Evolutionary conservation across 1,284 basidiomycete species (phyloP).

Genomic region (Stygiomarasmius scandens): DNA sequence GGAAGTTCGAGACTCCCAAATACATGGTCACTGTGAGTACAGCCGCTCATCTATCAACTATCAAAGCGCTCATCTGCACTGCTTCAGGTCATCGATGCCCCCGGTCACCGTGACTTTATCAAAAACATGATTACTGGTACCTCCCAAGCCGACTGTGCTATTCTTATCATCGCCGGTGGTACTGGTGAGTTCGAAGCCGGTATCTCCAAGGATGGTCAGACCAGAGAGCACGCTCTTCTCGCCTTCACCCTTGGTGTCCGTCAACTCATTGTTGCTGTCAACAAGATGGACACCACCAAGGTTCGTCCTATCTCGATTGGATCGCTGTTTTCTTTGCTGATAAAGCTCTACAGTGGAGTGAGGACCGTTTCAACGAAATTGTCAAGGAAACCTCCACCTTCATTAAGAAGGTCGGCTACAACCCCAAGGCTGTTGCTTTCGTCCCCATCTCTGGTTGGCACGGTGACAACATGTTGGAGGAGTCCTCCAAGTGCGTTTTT

Average conservation of each 20-base stretch:
- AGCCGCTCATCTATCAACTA: slow-evolving; percentile 11
- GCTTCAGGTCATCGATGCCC: slow-evolving; percentile 94
- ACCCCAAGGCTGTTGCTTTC: slow-evolving; percentile 98
- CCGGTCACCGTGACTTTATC: slow-evolving; percentile 99
- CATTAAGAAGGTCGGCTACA: slow-evolving; percentile 99
- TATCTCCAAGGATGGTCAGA: slow-evolving; percentile 99
- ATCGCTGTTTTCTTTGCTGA: slow-evolving; percentile 3
- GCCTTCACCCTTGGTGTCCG: slow-evolving; percentile 99
- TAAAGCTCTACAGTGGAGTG: slow-evolving; percentile 77
- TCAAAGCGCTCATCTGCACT: slow-evolving; percentile 9
- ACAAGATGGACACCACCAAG: slow-evolving; percentile 99
- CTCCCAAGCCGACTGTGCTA: slow-evolving; percentile 99
- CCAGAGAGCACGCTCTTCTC: slow-evolving; percentile 99
- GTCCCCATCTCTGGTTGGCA: slow-evolving; percentile 99
- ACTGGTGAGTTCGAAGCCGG: slow-evolving; percentile 99
- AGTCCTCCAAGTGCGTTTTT: slow-evolving; percentile 79
- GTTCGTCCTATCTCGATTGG: slow-evolving; percentile 41
- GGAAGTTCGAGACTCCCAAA: slow-evolving; percentile 99
- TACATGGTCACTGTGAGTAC: slow-evolving; percentile 83
- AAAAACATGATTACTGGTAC: slow-evolving; percentile 99
- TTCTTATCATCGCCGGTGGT: slow-evolving; percentile 99
- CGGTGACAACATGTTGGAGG: slow-evolving; percentile 99
- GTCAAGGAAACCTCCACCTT: slow-evolving; percentile 99
- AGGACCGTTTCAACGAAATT: slow-evolving; percentile 99
- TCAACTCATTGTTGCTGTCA: slow-evolving; percentile 99